Evolutionary conservation across 768 basidiomycete genomes (phyloP).

Genomic region (Lactifluus hygrophoroides): DNA sequence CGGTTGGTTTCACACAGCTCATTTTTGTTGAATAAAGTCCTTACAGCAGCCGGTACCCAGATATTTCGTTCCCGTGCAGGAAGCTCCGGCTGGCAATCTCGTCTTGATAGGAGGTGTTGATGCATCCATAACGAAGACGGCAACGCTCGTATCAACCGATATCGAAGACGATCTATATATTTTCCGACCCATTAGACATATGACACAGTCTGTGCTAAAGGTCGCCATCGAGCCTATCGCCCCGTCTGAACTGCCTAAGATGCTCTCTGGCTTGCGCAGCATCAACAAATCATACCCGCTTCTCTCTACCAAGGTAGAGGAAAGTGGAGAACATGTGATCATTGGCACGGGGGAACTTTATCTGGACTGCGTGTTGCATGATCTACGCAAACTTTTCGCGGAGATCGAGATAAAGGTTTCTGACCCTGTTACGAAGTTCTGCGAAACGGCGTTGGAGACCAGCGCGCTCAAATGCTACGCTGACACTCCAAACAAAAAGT

Average conservation of each 20-base stretch:
- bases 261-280: slow-evolving; percentile 93
- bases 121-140: slow-evolving; percentile 90
- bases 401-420: slow-evolving; percentile 99
- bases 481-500: slow-evolving; percentile 99
- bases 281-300: slow-evolving; percentile 98
- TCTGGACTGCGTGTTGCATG: slow-evolving; percentile 95
- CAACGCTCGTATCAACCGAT: slow-evolving; percentile 68
- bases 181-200: slow-evolving; percentile 93
- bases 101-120: slow-evolving; percentile 91
- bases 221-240: slow-evolving; percentile 97
- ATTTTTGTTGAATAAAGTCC: not conserved
- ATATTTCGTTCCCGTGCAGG: slow-evolving; percentile 85
- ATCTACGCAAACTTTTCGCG: slow-evolving; percentile 82
- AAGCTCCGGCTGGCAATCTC: slow-evolving; percentile 85
- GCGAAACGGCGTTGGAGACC: slow-evolving; percentile 96
- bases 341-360: slow-evolving; percentile 97
- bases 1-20: slow-evolving; percentile 41
- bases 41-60: slow-evolving; percentile 31
- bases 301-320: slow-evolving; percentile 91
- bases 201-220: slow-evolving; percentile 95
- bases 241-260: slow-evolving; percentile 96
- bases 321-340: slow-evolving; percentile 95
- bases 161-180: slow-evolving; percentile 86
- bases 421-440: slow-evolving; percentile 96
- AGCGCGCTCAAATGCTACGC: slow-evolving; percentile 98